These are phyloP conservation scores for Limonium bicolor DNA, from an alignment of 148 eudicot species.

Conservation along the genomic window DNA sequence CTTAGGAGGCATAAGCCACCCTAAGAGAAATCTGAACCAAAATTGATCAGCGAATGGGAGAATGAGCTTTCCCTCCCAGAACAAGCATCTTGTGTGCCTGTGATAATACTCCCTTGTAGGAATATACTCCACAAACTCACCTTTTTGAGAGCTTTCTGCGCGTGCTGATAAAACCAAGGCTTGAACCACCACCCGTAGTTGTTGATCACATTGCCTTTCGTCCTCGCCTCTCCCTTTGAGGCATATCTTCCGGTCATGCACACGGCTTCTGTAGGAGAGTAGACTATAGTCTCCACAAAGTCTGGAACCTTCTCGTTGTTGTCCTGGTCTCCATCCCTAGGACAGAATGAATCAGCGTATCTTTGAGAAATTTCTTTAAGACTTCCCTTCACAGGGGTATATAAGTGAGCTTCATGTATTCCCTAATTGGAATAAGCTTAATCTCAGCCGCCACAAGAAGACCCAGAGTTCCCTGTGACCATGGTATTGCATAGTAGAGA, in stretches of 20 bases:
- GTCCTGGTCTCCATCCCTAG: constrained; percentile 7
- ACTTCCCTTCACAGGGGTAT: constrained; percentile 8
- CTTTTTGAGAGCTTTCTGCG: constrained; percentile 2
- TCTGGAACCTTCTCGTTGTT: constrained; percentile 5
- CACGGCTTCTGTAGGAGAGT: constrained; percentile 2
- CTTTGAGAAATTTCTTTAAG: constrained; percentile 1
- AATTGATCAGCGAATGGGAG: constrained; percentile 5
- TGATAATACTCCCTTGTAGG: constrained; percentile 7
- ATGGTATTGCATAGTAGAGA: constrained; percentile 6
- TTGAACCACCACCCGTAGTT: constrained; percentile 4
- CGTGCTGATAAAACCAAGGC: constrained; percentile 4
- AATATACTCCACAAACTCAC: constrained; percentile 6
- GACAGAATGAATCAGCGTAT: constrained; percentile 1
- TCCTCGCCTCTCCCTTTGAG: constrained; percentile 3
- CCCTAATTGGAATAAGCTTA: constrained; percentile 4
- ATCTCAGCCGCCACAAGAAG: constrained; percentile 7
- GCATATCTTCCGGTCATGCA: constrained; percentile 6
- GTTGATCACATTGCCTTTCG: constrained; percentile 6
- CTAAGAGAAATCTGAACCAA: constrained; percentile 5
- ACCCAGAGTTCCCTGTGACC: constrained; percentile 8
- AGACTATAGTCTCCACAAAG: constrained; percentile 7
- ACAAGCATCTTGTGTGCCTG: constrained; percentile 5
- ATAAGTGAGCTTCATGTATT: constrained; percentile 6
- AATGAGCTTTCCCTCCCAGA: constrained; percentile 11
- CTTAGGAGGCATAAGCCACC: constrained; percentile 8